Base-by-base conservation (phyloP, 2,329 filamentous ascomycete genomes). In the Microcyclospora pomicola region DNA sequence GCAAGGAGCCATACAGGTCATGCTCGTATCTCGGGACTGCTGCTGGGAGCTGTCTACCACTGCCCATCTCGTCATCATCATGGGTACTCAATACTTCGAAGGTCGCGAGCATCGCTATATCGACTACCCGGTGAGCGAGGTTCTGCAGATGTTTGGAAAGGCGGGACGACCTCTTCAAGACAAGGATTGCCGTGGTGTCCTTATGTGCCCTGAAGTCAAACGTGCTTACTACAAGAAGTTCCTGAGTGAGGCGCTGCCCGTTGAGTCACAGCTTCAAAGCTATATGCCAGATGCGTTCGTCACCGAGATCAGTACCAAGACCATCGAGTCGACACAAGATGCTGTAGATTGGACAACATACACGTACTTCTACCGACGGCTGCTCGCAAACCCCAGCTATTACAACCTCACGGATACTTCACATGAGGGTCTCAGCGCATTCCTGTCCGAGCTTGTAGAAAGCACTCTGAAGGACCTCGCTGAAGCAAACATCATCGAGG, bases 201-300 rank as follows among this genome's bases (percentile, higher is more conserved):
- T 98, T 33, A 96, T 98, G 91, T 76, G 95, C 9, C 86, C 88
- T 2, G 79, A 82, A 13, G 85, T 92, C 34, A 95, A 93, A 70
- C 79, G 91, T 29, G 87, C 95, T 45, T 98, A 94, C 63, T 98
- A 96, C 72, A 92, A 91, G 65, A 98, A 98, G 63, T 98, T 98
- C 68, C 65, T 98, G 47, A 88, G 91, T 51, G 92, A 98, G 60
- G 91, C 91, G 14, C 68, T 98, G 31, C 91, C 91, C 1, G 85
- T 98, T 15, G 91, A 98, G 64, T 94, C 85, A 47, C 86, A 94
- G 58, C 71, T 98, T 27, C 83, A 93, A 56, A 78, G 82, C 39
- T 94, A 86, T 60, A 70, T 98, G 27, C 85, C 93, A 51, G 92
- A 98, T 62, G 87, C 86, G 1, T 96, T 98, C 51, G 88, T 98